phyloP scores from a whole-genome alignment of 768 basidiomycete genomes.

The Daedaleopsis sinensis region DNA sequence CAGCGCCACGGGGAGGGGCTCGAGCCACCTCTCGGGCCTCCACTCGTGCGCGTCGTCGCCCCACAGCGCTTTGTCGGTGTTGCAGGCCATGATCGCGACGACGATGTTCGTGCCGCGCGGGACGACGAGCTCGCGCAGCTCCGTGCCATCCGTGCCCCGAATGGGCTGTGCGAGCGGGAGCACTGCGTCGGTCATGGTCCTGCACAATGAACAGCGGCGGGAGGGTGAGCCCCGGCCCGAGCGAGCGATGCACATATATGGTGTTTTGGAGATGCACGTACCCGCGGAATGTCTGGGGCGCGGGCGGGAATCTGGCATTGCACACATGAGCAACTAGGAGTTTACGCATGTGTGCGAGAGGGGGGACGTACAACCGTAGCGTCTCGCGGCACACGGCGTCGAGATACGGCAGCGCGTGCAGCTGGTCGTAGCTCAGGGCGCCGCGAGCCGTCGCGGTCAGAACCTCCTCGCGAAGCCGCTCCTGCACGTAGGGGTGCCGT shows the following conservation, averaged over 20 bases:
- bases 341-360: too few relatives aligned
- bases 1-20: slow-evolving; percentile 22
- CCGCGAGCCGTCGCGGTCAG: slow-evolving; percentile 5
- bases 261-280: too few relatives aligned
- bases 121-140: slow-evolving; percentile 18
- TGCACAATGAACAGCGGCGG: too few relatives aligned
- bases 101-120: slow-evolving; percentile 23
- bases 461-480: slow-evolving; percentile 31
- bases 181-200: slow-evolving; percentile 4
- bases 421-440: slow-evolving; percentile 17
- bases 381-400: slow-evolving; percentile 19
- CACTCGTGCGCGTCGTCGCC: slow-evolving; percentile 44
- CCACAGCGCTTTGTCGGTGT: slow-evolving; percentile 42
- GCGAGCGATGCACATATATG: too few relatives aligned
- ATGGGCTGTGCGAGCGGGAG: slow-evolving; percentile 22
- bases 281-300: slow-evolving; percentile 18
- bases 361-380: slow-evolving; percentile 13
- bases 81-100: slow-evolving; percentile 23
- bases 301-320: slow-evolving; percentile 6
- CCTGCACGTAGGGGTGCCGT: slow-evolving; percentile 37
- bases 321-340: not conserved
- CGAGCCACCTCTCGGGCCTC: slow-evolving; percentile 47
- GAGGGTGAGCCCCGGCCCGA: too few relatives aligned
- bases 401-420: slow-evolving; percentile 13
- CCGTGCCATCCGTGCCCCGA: slow-evolving; percentile 8